Evolutionary conservation across 192 early-diverging fungal genomes (phyloP).

Genomic region (Coemansia erecta): DNA sequence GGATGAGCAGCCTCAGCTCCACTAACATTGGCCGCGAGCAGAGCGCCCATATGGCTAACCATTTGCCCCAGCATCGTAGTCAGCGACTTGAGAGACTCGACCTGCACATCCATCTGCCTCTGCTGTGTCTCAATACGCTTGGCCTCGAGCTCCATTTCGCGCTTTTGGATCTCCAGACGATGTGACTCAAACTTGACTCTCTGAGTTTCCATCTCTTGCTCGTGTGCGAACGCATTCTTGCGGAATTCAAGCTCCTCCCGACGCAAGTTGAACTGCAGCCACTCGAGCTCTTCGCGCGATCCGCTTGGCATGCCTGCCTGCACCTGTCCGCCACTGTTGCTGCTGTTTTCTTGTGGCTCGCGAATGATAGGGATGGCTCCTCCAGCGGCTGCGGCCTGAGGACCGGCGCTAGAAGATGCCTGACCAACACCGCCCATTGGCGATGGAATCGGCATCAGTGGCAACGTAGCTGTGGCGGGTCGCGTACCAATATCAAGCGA

Average conservation of each 20-base stretch:
- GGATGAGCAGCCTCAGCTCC: background rate
- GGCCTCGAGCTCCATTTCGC: conserved; percentile 38
- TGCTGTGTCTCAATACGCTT: conserved; percentile 26
- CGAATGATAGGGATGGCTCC: conserved; percentile 13
- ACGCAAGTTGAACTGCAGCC: conserved; percentile 50
- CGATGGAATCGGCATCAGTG: conserved; percentile 27
- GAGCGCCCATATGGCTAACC: conserved; percentile 17
- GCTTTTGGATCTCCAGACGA: conserved; percentile 34
- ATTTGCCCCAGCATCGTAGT: conserved; percentile 28
- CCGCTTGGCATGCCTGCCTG: conserved; percentile 7
- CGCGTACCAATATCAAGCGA: conserved; percentile 14
- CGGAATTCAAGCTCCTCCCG: conserved; percentile 53
- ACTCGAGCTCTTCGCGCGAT: conserved; percentile 47
- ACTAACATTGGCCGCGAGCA: conserved; percentile 1
- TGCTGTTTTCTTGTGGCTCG: conserved; percentile 18
- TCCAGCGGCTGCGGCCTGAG: background rate
- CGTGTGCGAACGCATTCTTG: conserved; percentile 36
- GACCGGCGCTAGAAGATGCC: background rate
- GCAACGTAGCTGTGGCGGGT: conserved; percentile 20
- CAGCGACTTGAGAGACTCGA: conserved; percentile 30
- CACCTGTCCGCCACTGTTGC: background rate
- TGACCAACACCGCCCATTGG: conserved; percentile 9
- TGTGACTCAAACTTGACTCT: conserved; percentile 35
- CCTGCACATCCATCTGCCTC: conserved; percentile 35
- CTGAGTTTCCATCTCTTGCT: conserved; percentile 38